These are phyloP conservation scores for Neurospora sp. DNA, from an alignment of 495 filamentous ascomycete genomes.

Conservation along the genomic window DNA sequence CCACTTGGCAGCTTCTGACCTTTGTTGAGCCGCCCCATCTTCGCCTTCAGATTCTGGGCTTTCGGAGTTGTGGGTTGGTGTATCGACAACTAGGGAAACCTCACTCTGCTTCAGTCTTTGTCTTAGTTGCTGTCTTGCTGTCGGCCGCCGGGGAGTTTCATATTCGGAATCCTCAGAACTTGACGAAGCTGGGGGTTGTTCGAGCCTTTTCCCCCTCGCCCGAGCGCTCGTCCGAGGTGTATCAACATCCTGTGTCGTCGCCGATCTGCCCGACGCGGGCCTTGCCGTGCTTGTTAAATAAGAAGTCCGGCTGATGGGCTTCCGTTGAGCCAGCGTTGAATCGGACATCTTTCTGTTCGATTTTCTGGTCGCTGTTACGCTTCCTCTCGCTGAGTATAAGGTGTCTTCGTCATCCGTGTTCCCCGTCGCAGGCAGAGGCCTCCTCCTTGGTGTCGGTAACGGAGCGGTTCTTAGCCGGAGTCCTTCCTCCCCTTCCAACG, in stretches of 20 bases:
- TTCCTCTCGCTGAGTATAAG: neutral
- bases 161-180: slow-evolving; percentile 11
- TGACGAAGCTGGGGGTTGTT: slow-evolving; percentile 6
- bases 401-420: slow-evolving; percentile 3
- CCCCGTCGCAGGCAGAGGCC: slow-evolving; percentile 6
- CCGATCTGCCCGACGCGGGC: slow-evolving; percentile 1
- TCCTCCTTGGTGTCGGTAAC: slow-evolving; percentile 8
- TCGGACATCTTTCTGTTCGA: slow-evolving; percentile 9
- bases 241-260: slow-evolving; percentile 1
- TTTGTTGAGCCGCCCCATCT: slow-evolving; percentile 5
- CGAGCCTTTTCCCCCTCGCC: slow-evolving; percentile 1
- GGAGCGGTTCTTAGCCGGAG: slow-evolving; percentile 7
- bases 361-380: neutral
- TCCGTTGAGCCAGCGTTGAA: slow-evolving; percentile 7
- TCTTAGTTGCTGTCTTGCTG: neutral
- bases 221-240: neutral
- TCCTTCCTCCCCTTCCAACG: slow-evolving; percentile 6
- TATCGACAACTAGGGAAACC: slow-evolving; percentile 8
- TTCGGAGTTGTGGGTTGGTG: slow-evolving; percentile 6
- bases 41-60: slow-evolving; percentile 16
- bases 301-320: slow-evolving; percentile 3
- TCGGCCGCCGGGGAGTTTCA: slow-evolving; percentile 1
- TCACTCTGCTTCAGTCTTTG: slow-evolving; percentile 5
- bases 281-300: slow-evolving; percentile 3
- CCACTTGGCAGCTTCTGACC: slow-evolving; percentile 35